Conservation (phyloP, 1,284 basidiomycete genomes). For the Moesziomyces sp. region DNA sequence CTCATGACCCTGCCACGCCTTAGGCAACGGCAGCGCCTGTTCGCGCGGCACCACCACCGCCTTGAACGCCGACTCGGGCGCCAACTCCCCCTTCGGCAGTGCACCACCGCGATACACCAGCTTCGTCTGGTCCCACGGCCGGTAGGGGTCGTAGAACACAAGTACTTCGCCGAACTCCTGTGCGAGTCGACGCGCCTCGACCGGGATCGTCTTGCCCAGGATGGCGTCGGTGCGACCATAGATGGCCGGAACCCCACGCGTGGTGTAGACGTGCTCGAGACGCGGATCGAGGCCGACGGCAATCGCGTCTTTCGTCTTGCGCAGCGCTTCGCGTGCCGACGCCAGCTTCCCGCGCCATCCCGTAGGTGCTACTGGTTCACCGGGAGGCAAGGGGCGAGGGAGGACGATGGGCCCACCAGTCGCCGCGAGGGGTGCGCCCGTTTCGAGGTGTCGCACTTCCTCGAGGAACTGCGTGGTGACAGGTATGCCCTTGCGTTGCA, state of each 20-base stretch:
- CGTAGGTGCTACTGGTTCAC: not conserved
- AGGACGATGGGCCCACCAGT: too few species aligned
- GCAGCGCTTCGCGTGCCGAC: not conserved
- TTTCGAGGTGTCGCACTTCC: not conserved
- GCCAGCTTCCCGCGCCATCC: not conserved
- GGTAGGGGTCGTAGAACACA: conserved; percentile 8
- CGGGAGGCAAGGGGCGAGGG: too few species aligned
- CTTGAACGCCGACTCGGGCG: not conserved
- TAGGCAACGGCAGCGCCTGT: not conserved
- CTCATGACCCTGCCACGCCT: not conserved
- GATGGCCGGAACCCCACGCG: conserved; percentile 1
- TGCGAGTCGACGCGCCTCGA: conserved; percentile 6
- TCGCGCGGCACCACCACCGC: not conserved
- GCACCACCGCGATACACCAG: not conserved
- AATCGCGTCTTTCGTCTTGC: not conserved
- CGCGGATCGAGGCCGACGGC: not conserved
- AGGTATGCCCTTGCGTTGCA: not conserved
- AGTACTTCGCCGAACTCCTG: conserved; percentile 5
- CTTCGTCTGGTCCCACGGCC: not conserved
- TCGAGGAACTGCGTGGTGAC: not conserved
- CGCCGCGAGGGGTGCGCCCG: too few species aligned
- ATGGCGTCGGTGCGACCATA: conserved; percentile 1
- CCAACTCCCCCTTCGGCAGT: not conserved
- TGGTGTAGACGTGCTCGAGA: conserved; percentile 9
- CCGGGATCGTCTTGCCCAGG: not conserved